These are phyloP conservation scores for Mycena latifolia DNA, from an alignment of 768 basidiomycete species.

Conservation along the genomic window DNA sequence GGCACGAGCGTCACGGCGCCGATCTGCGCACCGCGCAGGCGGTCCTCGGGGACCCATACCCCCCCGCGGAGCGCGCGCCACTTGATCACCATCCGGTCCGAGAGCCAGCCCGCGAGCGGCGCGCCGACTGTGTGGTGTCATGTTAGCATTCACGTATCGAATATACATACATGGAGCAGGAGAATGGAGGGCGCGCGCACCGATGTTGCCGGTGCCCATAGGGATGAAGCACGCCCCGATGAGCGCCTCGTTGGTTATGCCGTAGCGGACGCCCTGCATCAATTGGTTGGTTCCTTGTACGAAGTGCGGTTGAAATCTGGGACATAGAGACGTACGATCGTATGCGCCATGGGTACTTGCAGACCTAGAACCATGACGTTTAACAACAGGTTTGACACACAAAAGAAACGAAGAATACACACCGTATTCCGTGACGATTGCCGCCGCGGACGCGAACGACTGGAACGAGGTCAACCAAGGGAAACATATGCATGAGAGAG, in stretches of 20 bases:
- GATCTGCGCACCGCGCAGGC: conserved; percentile 55
- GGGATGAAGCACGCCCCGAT: conserved; percentile 74
- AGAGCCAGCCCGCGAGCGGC: conserved; percentile 57
- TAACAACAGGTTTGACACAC: conserved; percentile 25
- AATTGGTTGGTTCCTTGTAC: neutral
- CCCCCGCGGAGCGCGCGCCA: conserved; percentile 55
- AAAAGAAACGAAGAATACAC: conserved; percentile 17
- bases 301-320: too few relatives aligned
- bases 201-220: conserved; percentile 68
- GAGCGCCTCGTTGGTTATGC: conserved; percentile 66
- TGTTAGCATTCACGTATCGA: too few relatives aligned
- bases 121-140: conserved; percentile 58
- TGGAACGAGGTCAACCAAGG: conserved; percentile 13
- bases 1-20: conserved; percentile 57
- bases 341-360: conserved; percentile 73
- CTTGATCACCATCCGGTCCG: conserved; percentile 53
- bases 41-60: conserved; percentile 64
- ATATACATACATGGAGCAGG: too few relatives aligned
- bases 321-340: conserved; percentile 69
- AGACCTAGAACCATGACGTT: conserved; percentile 56
- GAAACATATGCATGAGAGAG: neutral
- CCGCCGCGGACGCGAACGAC: conserved; percentile 47
- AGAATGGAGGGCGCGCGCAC: conserved; percentile 49
- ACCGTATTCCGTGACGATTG: conserved; percentile 58
- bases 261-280: conserved; percentile 68